Evolutionary conservation across 2,329 filamentous ascomycete genomes (phyloP), one percentile per base, ranked within the genome.

Genomic region (Cladosporium cucumerinum): DNA sequence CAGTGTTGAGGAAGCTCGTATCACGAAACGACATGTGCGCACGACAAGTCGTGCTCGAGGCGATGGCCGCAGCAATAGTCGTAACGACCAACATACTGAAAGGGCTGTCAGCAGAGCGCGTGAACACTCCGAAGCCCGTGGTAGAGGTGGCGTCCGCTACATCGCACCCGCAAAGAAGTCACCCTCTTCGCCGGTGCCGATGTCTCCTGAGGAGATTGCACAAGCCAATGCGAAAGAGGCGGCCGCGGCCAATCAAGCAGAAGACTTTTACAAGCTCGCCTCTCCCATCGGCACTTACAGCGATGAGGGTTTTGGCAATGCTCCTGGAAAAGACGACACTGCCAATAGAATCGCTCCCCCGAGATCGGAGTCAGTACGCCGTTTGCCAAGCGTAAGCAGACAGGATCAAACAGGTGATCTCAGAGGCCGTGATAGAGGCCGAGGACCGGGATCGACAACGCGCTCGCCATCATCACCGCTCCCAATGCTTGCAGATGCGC

Each of bases 181-280:
- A 1, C 94, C 94, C 0, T 96, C 92, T 1, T 97, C 94, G 0
- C 94, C 94, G 0, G 85, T 97, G 1, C 92, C 93, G 3, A 97
- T 97, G 93, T 96, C 93, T 3, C 93, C 93, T 0, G 92, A 97
- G 71, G 93, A 97, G 72, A 78, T 81, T 21, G 78, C 78, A 3
- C 72, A 71, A 34, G 72, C 80, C 14, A 73, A 78, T 58, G 73
- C 75, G 52, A 82, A 80, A 66, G 78, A 79, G 57, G 77, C 75
- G 5, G 75, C 79, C 8, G 55, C 55, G 1, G 79, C 76, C 25
- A 80, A 79, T 34, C 79, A 83, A 25, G 81, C 82, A 30, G 81
- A 82, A 68, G 72, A 76, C 36, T 82, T 81, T 67, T 82, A 83
- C 70, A 79, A 79, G 73, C 67, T 81, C 68, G 55, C 75, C 70